These are phyloP conservation scores for Triticum turgidum DNA, from an alignment of 176 grass and related monocot species.

Conservation along the genomic window DNA sequence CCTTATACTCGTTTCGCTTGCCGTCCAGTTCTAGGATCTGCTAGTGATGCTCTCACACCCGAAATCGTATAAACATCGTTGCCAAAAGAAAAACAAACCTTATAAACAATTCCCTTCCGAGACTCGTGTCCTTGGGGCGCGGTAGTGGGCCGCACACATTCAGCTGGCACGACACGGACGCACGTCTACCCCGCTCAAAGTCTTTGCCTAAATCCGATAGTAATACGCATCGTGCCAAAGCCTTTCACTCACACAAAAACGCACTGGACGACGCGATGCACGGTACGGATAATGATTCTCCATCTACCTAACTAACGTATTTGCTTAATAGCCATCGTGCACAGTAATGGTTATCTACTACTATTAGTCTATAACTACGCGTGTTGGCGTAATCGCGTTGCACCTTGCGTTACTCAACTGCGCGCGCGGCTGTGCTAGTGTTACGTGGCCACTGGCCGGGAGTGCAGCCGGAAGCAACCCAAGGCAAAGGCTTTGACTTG, in stretches of 20 bases:
- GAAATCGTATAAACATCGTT: no score
- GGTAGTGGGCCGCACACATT: neutral
- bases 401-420: neutral
- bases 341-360: neutral
- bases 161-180: neutral
- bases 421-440: neutral
- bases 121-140: neutral
- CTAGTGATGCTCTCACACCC: no score
- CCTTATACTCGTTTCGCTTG: no score
- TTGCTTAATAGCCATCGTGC: neutral
- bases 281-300: no score
- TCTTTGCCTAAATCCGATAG: neutral
- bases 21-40: no score
- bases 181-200: neutral
- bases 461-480: neutral
- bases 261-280: neutral
- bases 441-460: neutral
- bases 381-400: neutral
- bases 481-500: neutral
- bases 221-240: neutral
- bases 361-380: neutral
- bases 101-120: neutral
- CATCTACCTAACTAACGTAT: no score
- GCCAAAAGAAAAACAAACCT: no score
- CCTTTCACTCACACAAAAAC: neutral